Conservation (phyloP, 2,329 filamentous ascomycete genomes). For the Tolypocladium guangdongense region DNA sequence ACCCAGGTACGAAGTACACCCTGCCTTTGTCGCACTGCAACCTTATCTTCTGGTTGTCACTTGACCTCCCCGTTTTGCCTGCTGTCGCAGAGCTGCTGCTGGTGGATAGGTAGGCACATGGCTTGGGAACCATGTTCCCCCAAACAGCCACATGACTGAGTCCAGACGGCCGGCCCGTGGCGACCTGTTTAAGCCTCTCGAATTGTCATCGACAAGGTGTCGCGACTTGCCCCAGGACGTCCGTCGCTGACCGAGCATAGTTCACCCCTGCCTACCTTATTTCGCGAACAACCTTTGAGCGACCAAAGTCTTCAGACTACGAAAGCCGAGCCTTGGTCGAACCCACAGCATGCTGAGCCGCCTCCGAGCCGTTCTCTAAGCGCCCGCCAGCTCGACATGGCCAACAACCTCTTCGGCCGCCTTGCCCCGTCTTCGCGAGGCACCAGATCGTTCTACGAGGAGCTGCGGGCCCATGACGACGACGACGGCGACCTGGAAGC, state of each 20-base stretch:
- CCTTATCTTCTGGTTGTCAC: not conserved
- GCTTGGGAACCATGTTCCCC: not conserved
- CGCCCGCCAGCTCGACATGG: conserved; percentile 21
- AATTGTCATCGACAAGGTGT: not conserved
- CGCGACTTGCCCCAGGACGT: not conserved
- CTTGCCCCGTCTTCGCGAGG: conserved; percentile 18
- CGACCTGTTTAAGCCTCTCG: not conserved
- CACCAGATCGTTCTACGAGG: conserved; percentile 38
- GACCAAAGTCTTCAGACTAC: not conserved
- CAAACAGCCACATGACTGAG: not conserved
- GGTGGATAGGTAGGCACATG: not conserved
- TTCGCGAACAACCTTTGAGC: not conserved
- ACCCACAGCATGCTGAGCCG: not conserved
- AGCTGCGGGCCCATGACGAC: conserved; percentile 28
- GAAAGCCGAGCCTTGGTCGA: not conserved
- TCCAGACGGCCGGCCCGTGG: not conserved
- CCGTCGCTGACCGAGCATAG: not conserved
- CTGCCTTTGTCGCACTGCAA: not conserved
- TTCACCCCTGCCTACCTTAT: not conserved
- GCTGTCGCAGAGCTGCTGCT: not conserved
- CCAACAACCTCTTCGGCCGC: conserved; percentile 37
- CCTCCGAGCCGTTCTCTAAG: not conserved
- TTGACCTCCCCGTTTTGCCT: not conserved
- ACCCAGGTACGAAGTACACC: not conserved
- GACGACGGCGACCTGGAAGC: conserved; percentile 30